Conservation (phyloP, 2,329 filamentous ascomycete species). For the Fusarium fujikuroi region DNA sequence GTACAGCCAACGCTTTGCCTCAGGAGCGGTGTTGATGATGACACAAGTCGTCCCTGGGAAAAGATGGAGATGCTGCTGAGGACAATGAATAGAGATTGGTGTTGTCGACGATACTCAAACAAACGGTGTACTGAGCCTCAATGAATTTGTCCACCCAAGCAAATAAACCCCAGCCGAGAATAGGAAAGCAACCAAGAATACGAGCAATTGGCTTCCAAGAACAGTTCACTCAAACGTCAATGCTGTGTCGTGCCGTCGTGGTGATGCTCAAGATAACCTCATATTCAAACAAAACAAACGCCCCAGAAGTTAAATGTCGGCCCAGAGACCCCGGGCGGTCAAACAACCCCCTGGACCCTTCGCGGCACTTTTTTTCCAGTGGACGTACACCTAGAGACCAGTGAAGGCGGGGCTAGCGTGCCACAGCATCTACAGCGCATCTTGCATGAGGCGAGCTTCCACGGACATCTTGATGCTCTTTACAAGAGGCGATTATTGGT, state of each 20-base stretch:
- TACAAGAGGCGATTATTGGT: background rate
- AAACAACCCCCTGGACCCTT: slow-evolving; percentile 20
- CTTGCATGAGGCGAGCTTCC: slow-evolving; percentile 10
- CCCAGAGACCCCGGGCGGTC: slow-evolving; percentile 42
- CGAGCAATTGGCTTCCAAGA: background rate
- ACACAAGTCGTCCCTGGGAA: background rate
- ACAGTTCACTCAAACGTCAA: background rate
- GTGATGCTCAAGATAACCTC: slow-evolving; percentile 21
- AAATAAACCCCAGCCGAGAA: background rate
- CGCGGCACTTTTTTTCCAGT: slow-evolving; percentile 18
- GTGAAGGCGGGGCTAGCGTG: slow-evolving; percentile 15
- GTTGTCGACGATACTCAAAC: background rate
- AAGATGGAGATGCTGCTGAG: background rate
- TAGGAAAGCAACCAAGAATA: background rate
- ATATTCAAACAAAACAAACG: slow-evolving; percentile 34
- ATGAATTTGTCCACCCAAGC: background rate
- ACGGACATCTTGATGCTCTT: background rate
- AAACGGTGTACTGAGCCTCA: slow-evolving; percentile 14
- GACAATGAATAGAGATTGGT: background rate
- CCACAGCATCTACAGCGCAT: slow-evolving; percentile 33
- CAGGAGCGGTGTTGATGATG: background rate
- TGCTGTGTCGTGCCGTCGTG: background rate
- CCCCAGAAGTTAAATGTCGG: slow-evolving; percentile 24
- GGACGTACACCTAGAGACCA: slow-evolving; percentile 12
- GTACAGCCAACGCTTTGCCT: slow-evolving; percentile 34